A percentile compares a stretch with the other conserved stretches of the same genome.
Conservation (phyloP, 2,329 filamentous ascomycete species). For the Monosporascus sp. region DNA sequence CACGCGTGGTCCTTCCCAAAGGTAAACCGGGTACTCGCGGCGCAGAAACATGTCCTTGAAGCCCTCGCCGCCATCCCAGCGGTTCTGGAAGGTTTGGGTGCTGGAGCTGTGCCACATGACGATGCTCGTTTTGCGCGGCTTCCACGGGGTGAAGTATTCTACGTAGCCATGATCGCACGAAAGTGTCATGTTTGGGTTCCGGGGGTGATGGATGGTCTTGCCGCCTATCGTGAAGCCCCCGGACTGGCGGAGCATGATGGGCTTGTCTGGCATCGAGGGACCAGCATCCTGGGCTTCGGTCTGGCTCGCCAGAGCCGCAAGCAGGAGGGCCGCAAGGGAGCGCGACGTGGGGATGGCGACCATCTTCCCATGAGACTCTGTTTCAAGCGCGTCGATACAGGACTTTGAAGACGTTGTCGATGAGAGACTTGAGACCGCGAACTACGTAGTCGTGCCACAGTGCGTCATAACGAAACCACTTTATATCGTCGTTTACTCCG, state of each 20-base stretch:
- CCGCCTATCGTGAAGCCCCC: constrained; percentile 30
- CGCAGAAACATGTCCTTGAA: constrained; percentile 34
- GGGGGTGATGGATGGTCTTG: constrained; percentile 23
- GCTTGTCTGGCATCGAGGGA: not conserved
- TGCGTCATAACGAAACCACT: too few relatives aligned
- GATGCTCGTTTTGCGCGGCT: constrained; percentile 25
- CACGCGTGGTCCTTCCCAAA: constrained; percentile 31
- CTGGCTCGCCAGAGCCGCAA: too few relatives aligned
- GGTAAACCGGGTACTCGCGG: constrained; percentile 31
- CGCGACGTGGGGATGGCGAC: too few relatives aligned
- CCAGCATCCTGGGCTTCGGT: too few relatives aligned
- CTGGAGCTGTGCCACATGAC: constrained; percentile 34
- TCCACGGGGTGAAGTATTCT: constrained; percentile 32
- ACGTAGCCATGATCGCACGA: constrained; percentile 34
- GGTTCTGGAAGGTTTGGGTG: constrained; percentile 32
- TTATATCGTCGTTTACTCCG: too few relatives aligned
- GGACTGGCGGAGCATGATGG: constrained; percentile 23
- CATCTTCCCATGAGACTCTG: too few relatives aligned
- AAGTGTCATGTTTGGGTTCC: constrained; percentile 23
- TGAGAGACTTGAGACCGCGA: too few relatives aligned
- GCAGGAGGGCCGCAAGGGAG: too few relatives aligned
- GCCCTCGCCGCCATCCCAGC: constrained; percentile 32
- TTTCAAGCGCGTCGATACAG: too few relatives aligned
- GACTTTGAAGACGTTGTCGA: too few relatives aligned
- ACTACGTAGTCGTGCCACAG: too few relatives aligned